Evolutionary conservation across 2,329 filamentous ascomycete species (phyloP).

Genomic region (Diaporthe sp.): DNA sequence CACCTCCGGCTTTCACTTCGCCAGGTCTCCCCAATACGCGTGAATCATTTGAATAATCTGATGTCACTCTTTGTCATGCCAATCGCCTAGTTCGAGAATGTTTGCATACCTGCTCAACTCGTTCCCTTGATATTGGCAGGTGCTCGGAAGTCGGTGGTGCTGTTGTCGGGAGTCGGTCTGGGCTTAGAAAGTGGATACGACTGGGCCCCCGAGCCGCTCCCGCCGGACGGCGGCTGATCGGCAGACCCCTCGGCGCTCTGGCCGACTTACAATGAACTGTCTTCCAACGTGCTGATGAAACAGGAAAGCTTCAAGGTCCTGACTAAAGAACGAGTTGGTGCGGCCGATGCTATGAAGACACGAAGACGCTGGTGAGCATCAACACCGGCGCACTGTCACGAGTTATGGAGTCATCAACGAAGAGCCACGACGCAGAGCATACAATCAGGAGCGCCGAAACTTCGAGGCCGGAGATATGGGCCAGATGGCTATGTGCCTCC

Average conservation of each 20-base stretch:
- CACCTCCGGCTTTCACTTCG: neutral
- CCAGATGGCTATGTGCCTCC: neutral
- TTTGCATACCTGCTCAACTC: neutral
- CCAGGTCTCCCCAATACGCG: neutral
- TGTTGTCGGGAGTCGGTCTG: slow-evolving; percentile 26
- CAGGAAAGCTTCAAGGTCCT: neutral
- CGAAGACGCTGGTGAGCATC: neutral
- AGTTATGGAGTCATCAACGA: neutral
- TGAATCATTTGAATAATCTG: slow-evolving; percentile 9
- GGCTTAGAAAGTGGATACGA: slow-evolving; percentile 5
- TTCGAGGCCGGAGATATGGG: neutral
- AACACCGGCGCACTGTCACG: neutral
- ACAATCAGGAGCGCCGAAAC: slow-evolving; percentile 5
- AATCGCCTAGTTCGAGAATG: slow-evolving; percentile 15
- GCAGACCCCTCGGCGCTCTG: slow-evolving; percentile 2
- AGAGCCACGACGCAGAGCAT: neutral
- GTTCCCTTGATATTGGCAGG: slow-evolving; percentile 13
- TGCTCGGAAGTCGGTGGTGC: slow-evolving; percentile 27
- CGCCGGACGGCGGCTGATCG: slow-evolving; percentile 25
- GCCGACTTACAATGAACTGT: neutral
- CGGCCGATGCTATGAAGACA: neutral
- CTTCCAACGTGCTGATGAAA: neutral
- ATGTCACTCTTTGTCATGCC: slow-evolving; percentile 32
- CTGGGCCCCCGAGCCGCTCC: slow-evolving; percentile 21
- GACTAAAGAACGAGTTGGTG: neutral